Evolutionary conservation across 139 green algal genomes (phyloP), one percentile per base, ranked within the genome.

Genomic region (Tetradesmus lagerheimii): DNA sequence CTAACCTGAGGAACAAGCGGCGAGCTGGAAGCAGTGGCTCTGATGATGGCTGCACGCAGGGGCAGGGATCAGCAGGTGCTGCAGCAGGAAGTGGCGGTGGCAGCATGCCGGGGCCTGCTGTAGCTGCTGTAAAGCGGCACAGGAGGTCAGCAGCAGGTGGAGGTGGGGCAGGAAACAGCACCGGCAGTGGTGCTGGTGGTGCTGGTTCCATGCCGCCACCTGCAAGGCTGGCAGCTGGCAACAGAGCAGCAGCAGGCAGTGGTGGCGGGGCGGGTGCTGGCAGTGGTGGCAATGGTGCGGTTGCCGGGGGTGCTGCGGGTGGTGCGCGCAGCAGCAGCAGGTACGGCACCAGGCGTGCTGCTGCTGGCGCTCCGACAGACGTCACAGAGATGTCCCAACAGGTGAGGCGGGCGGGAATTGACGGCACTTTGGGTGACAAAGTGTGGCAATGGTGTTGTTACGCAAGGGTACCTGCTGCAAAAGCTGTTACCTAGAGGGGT

Each of bases 331-430:
- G 83, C 9, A 57, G 82, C 57, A 87, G 27, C 64, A 88, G 83
- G 62, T 88, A 88, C 37, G 71, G 64, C 64, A 77, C 83, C 3
- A 29, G 80, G 15, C 71, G 64, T 45, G 57, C 37, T 64, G 37
- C 62, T 38, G 37, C 37, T n/a, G 37, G 76, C 20, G 9, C 76
- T 0, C 37, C 37, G 34, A 12, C 37, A 8, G 62, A 64, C 14
- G 35, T 35, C 38, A 31, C 76, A n/a, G 37, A 80, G 64, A 80
- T 80, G 83, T 88, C 83, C 11, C 83, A 88, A 45, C 83, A 88
- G 83, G 83, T 88, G 45, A 41, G 64, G 0, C 43, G 71, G 20
- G 71, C 29, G 11, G n/a, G 6, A 15, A 4, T 9, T 75, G 62
- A 29, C n/a, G n/a, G n/a, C n/a, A n/a, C n/a, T n/a, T n/a, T n/a